A percentile compares a stretch with the other conserved stretches of the same genome.
Evolutionary conservation across 2,329 filamentous ascomycete genomes (phyloP).

Genomic region (Trichothecium sympodiale): DNA sequence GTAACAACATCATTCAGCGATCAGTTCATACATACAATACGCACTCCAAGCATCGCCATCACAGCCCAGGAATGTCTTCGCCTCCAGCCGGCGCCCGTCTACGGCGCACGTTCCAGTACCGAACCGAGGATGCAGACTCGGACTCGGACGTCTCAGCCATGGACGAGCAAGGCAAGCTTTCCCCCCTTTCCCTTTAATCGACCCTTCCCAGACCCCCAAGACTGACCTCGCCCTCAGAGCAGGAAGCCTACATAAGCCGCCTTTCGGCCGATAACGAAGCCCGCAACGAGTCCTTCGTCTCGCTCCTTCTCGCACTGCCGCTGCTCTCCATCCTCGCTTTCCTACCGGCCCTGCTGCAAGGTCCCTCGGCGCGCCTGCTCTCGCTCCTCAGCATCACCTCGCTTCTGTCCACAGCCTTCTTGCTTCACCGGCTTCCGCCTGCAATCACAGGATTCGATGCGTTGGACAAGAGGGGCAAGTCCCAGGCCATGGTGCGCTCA

Average conservation of each 20-base stretch:
- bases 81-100: slow-evolving; percentile 38
- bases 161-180: slow-evolving; percentile 58
- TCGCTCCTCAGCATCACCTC: slow-evolving; percentile 51
- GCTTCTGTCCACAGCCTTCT: slow-evolving; percentile 50
- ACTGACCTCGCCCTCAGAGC: slow-evolving; percentile 32
- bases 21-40: too few species aligned
- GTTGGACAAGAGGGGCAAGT: slow-evolving; percentile 25
- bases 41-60: too few species aligned
- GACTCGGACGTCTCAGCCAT: slow-evolving; percentile 48
- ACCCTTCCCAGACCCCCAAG: too few species aligned
- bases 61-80: too few species aligned
- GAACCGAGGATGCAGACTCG: slow-evolving; percentile 43
- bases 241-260: slow-evolving; percentile 49
- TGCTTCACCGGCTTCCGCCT: slow-evolving; percentile 45
- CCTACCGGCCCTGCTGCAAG: slow-evolving; percentile 22
- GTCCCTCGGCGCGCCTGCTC: slow-evolving; percentile 23
- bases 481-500: slow-evolving; percentile 8
- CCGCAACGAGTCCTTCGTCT: slow-evolving; percentile 47
- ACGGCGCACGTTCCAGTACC: slow-evolving; percentile 69
- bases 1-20: too few species aligned
- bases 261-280: slow-evolving; percentile 44
- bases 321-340: slow-evolving; percentile 44
- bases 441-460: slow-evolving; percentile 38
- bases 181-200: slow-evolving; percentile 1
- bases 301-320: slow-evolving; percentile 50